Conservation (phyloP, 805 yeast genomes). For the Blastobotrys americana region DNA sequence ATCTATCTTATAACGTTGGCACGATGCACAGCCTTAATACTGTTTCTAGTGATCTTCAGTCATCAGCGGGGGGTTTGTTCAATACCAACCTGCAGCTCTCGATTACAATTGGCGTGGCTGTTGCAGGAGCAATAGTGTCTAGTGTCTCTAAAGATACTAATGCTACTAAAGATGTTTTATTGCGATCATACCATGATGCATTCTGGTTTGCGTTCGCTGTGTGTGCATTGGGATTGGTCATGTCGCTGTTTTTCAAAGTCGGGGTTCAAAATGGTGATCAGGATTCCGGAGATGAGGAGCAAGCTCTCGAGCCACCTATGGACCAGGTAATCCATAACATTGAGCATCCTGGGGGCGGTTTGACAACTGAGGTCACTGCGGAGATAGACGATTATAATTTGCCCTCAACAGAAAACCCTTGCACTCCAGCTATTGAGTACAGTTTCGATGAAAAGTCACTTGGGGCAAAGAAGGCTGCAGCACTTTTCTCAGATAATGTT, state of each 20-base stretch:
- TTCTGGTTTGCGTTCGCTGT: constrained; percentile 36
- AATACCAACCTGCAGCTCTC: constrained; percentile 39
- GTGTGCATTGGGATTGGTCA: constrained; percentile 24
- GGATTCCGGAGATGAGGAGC: too few species aligned
- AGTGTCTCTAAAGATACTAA: constrained; percentile 6
- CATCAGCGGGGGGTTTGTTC: constrained; percentile 45
- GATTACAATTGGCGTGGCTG: constrained; percentile 37
- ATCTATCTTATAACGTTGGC: constrained; percentile 40
- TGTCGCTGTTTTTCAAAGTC: constrained; percentile 29
- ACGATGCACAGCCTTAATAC: constrained; percentile 39
- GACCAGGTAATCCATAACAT: too few species aligned
- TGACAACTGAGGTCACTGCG: too few species aligned
- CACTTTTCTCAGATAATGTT: too few species aligned
- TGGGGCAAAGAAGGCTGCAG: too few species aligned
- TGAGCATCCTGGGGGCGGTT: too few species aligned
- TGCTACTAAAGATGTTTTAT: constrained; percentile 3
- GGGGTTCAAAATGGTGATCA: constrained; percentile 23
- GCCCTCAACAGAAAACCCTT: too few species aligned
- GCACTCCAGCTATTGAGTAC: too few species aligned
- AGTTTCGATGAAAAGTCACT: too few species aligned
- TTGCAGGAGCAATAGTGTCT: constrained; percentile 33
- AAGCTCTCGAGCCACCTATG: too few species aligned
- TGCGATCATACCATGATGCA: constrained; percentile 16
- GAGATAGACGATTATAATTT: too few species aligned
- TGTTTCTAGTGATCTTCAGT: constrained; percentile 35